A percentile compares a stretch with the other conserved stretches of the same genome.
These are phyloP conservation scores for Beta vulgaris DNA, from an alignment of 148 eudicot species.

Conservation along the genomic window DNA sequence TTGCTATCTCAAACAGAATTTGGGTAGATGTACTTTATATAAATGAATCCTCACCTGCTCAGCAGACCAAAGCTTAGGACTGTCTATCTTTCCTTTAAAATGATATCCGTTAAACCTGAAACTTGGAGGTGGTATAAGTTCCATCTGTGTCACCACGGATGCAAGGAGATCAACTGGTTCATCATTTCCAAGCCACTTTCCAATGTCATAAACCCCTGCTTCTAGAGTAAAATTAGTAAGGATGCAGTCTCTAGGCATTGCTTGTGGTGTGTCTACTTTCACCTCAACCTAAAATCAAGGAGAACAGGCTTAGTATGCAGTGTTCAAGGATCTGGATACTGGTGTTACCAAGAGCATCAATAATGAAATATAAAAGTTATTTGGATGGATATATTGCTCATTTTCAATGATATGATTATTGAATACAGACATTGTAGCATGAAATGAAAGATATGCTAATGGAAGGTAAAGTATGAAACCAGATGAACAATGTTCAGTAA, in stretches of 20 bases:
- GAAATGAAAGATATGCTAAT: background rate
- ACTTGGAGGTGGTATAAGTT: slow-evolving; percentile 41
- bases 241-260: slow-evolving; percentile 41
- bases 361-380: background rate
- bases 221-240: slow-evolving; percentile 59
- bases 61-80: slow-evolving; percentile 91
- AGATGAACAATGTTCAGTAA: background rate
- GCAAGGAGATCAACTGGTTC: slow-evolving; percentile 50
- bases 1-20: background rate
- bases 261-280: slow-evolving; percentile 64
- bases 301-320: background rate
- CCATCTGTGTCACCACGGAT: slow-evolving; percentile 51
- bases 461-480: background rate
- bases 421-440: background rate
- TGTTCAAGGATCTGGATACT: background rate
- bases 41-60: slow-evolving; percentile 55
- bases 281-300: slow-evolving; percentile 71
- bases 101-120: slow-evolving; percentile 66
- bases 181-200: slow-evolving; percentile 40
- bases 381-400: slow-evolving; percentile 3
- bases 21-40: background rate
- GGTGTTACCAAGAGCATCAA: background rate
- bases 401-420: background rate
- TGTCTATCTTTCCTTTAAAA: slow-evolving; percentile 58
- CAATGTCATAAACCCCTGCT: slow-evolving; percentile 67